Evolutionary conservation across 179 eudicot species (phyloP).

Genomic region (Nepenthes alata): DNA sequence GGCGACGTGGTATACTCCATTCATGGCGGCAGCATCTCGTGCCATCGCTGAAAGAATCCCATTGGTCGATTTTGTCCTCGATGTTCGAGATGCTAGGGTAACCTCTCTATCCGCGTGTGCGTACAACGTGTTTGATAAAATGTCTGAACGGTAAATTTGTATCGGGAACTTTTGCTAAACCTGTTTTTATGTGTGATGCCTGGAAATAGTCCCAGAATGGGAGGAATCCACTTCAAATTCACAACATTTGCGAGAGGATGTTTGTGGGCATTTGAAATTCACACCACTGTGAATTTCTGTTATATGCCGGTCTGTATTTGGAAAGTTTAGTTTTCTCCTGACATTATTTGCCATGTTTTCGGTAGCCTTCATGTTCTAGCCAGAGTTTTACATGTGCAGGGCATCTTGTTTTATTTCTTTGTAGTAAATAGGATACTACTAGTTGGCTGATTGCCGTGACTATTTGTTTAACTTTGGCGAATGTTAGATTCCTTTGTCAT

Average conservation of each 20-base stretch:
- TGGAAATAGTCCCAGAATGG: not conserved
- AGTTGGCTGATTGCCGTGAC: not conserved
- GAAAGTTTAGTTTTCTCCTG: not conserved
- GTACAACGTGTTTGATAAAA: conserved; percentile 23
- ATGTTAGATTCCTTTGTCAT: conserved; percentile 60
- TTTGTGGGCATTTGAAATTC: not conserved
- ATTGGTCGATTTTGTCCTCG: conserved; percentile 59
- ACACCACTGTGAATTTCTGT: not conserved
- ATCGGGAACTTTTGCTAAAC: not conserved
- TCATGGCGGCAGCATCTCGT: conserved; percentile 71
- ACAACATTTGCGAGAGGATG: not conserved
- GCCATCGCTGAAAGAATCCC: conserved; percentile 65
- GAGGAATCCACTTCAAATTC: not conserved
- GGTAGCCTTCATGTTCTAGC: too few species aligned
- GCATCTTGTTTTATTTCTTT: not conserved
- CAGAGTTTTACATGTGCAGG: too few species aligned
- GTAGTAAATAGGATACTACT: not conserved
- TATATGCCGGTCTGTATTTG: not conserved
- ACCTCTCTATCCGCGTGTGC: not conserved
- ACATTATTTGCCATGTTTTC: too few species aligned
- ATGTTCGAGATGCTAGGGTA: conserved; percentile 87
- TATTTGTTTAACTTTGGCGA: not conserved
- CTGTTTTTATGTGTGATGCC: not conserved
- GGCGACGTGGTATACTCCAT: conserved; percentile 55
- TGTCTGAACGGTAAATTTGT: conserved; percentile 11